phyloP scores from a whole-genome alignment of 441 rosid species.

The Pelargonium exstipulatum region DNA sequence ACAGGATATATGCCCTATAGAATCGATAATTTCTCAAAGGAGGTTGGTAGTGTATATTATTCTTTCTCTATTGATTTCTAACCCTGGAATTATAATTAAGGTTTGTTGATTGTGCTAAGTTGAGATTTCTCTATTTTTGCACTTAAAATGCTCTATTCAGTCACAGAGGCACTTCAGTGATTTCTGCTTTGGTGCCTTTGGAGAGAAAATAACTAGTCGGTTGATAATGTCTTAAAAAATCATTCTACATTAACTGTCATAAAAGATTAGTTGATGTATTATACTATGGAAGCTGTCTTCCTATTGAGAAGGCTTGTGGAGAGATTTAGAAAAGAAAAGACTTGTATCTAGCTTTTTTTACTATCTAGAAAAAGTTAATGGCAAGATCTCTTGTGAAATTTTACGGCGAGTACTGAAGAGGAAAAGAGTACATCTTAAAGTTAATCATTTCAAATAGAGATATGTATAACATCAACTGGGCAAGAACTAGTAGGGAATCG shows the following conservation, averaged over 20 bases:
- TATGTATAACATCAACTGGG: background rate
- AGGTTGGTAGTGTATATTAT: slow-evolving; percentile 54
- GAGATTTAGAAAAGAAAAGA: background rate
- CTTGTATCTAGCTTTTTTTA: background rate
- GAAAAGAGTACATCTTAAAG: background rate
- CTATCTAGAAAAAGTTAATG: background rate
- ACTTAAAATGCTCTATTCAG: slow-evolving; percentile 2
- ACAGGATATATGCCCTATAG: slow-evolving; percentile 95
- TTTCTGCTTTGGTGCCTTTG: background rate
- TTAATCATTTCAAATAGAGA: background rate
- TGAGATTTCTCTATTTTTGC: slow-evolving; percentile 4
- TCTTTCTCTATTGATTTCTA: slow-evolving; percentile 6
- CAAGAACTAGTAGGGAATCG: background rate
- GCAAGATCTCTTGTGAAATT: background rate
- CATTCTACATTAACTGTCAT: background rate
- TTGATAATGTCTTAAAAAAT: background rate
- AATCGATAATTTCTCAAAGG: slow-evolving; percentile 95
- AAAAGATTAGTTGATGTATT: background rate
- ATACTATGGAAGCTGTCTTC: background rate
- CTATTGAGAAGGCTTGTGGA: background rate
- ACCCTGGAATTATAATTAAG: background rate
- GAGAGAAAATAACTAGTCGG: slow-evolving; percentile 2
- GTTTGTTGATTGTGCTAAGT: background rate
- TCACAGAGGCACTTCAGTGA: no score
- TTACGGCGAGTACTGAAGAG: background rate